phyloP scores from a whole-genome alignment of 495 filamentous ascomycete species.

The Aspergillus avenaceus region DNA sequence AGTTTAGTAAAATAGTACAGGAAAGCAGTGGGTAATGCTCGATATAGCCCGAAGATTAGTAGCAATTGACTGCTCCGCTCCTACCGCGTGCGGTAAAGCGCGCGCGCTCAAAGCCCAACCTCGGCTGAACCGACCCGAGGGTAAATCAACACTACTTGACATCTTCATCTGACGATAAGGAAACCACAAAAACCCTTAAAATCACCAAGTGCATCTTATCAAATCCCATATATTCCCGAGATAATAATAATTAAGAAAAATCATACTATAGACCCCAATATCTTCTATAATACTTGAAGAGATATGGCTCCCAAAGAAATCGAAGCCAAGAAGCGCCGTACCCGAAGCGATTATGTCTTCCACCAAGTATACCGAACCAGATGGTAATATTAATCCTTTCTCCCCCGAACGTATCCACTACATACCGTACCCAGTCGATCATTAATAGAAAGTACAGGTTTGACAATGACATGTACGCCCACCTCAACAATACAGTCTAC shows the following conservation, averaged over 20 bases:
- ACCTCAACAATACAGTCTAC: constrained; percentile 83
- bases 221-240: too few species aligned
- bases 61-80: not conserved
- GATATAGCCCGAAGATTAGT: not conserved
- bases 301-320: constrained; percentile 30
- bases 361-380: constrained; percentile 79
- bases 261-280: too few species aligned
- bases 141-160: not conserved
- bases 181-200: too few species aligned
- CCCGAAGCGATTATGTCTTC: constrained; percentile 70
- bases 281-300: too few species aligned
- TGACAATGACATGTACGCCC: constrained; percentile 96
- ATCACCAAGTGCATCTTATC: too few species aligned
- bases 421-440: not conserved
- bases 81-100: not conserved
- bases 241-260: too few species aligned
- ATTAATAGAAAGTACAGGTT: constrained; percentile 49
- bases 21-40: not conserved
- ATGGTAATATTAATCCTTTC: constrained; percentile 63
- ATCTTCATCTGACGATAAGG: not conserved
- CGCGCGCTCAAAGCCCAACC: not conserved
- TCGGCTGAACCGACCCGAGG: not conserved
- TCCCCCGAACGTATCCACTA: not conserved
- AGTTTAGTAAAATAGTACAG: too few species aligned
- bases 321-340: constrained; percentile 57